phyloP scores from a whole-genome alignment of 2,329 filamentous ascomycete genomes.

The Fusarium pseudonygamai region DNA sequence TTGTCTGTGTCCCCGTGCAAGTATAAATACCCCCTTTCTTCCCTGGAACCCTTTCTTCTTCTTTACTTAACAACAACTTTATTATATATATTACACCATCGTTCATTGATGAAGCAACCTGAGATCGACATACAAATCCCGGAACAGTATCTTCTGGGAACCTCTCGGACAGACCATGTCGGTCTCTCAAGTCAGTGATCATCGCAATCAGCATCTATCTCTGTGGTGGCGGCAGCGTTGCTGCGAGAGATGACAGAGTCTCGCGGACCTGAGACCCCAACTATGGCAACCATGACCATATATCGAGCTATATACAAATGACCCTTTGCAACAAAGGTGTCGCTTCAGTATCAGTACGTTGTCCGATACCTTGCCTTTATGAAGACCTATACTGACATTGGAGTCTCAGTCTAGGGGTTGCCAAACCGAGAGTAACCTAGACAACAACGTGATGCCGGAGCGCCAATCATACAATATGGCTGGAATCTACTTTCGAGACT shows the following conservation, averaged over 20 bases:
- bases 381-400: background rate
- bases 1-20: background rate
- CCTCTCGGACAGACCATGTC: background rate
- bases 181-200: background rate
- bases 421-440: too few species aligned
- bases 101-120: background rate
- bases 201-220: background rate
- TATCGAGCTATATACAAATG: background rate
- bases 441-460: too few species aligned
- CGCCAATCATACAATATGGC: background rate
- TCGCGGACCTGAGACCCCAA: background rate
- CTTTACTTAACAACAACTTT: background rate
- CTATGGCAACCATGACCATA: accelerated
- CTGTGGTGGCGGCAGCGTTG: background rate
- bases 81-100: background rate
- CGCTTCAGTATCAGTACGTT: background rate
- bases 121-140: background rate
- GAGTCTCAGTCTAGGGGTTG: too few species aligned
- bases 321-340: background rate
- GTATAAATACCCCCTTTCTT: background rate
- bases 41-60: background rate
- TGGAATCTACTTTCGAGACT: background rate
- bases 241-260: background rate
- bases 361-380: background rate
- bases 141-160: background rate